These are phyloP conservation scores for Naganishia friedmannii DNA, from an alignment of 768 basidiomycete genomes.

Conservation along the genomic window DNA sequence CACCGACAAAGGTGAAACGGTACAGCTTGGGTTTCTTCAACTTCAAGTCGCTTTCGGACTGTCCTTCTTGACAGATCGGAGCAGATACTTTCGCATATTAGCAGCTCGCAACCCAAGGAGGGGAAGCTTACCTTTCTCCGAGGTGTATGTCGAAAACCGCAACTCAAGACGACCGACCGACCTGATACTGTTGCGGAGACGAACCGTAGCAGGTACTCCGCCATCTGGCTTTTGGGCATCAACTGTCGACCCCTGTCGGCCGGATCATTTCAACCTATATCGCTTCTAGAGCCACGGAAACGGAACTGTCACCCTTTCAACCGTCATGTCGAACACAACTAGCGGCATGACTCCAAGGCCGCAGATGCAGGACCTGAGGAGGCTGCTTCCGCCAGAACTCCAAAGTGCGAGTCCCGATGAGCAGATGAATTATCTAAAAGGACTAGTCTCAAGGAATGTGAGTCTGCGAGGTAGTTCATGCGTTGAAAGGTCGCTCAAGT, in stretches of 20 bases:
- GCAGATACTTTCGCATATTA: not conserved
- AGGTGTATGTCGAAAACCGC: not conserved
- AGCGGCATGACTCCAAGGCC: constrained; percentile 4
- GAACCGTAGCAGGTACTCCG: not conserved
- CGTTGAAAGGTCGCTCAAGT: not conserved
- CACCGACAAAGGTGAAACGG: constrained; percentile 24
- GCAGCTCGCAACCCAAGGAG: not conserved
- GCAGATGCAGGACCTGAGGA: constrained; percentile 12
- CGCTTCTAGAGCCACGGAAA: not conserved
- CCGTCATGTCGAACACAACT: constrained; percentile 5
- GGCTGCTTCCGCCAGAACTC: constrained; percentile 25
- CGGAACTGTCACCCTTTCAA: not conserved
- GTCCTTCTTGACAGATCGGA: not conserved
- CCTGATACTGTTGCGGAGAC: not conserved
- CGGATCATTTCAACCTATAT: not conserved
- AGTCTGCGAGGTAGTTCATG: not conserved
- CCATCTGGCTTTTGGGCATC: not conserved
- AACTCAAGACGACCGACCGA: not conserved
- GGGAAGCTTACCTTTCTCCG: not conserved
- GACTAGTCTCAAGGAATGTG: constrained; percentile 12
- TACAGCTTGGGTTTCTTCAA: constrained; percentile 2
- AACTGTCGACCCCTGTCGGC: not conserved
- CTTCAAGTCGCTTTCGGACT: not conserved
- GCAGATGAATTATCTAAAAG: constrained; percentile 25
- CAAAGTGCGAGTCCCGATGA: constrained; percentile 15